Percentiles rank a stretch among this genome's conserved stretches.
Evolutionary conservation across 2,329 filamentous ascomycete genomes (phyloP).

Genomic region (Orbilia javanica): DNA sequence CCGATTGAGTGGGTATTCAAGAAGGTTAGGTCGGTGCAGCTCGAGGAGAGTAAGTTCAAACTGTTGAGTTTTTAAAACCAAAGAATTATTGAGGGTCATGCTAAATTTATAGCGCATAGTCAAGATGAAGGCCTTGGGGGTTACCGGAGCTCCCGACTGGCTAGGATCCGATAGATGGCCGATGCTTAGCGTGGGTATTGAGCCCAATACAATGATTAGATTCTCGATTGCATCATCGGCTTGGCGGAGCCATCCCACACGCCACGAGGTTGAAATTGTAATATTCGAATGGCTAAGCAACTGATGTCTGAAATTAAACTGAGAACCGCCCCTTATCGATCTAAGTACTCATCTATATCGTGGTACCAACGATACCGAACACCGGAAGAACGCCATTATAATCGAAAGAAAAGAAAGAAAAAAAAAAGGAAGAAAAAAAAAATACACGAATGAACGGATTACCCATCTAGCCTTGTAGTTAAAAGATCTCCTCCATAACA

Average conservation of each 20-base stretch:
- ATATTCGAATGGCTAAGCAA: too few relatives aligned
- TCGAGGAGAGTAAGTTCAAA: too few relatives aligned
- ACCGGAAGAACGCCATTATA: neutral
- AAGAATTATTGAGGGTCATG: neutral
- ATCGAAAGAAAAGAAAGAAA: neutral
- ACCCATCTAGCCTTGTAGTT: neutral
- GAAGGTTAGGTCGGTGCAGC: too few relatives aligned
- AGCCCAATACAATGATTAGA: neutral
- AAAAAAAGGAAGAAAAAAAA: neutral
- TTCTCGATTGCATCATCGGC: constrained; percentile 47
- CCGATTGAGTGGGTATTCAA: neutral
- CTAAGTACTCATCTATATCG: too few relatives aligned
- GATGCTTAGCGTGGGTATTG: constrained; percentile 25
- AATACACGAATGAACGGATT: neutral
- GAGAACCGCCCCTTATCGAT: too few relatives aligned
- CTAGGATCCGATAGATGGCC: constrained; percentile 10
- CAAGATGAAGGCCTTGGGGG: constrained; percentile 3
- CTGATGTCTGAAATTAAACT: too few relatives aligned
- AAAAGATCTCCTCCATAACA: constrained; percentile 1
- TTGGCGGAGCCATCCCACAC: constrained; percentile 23
- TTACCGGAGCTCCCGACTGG: constrained; percentile 41
- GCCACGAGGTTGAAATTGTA: constrained; percentile 1
- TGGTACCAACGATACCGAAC: too few relatives aligned
- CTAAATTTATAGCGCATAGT: neutral
- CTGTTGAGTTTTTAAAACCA: neutral